phyloP scores from a whole-genome alignment of 345 rosid species.

The Populus ilicifolia region DNA sequence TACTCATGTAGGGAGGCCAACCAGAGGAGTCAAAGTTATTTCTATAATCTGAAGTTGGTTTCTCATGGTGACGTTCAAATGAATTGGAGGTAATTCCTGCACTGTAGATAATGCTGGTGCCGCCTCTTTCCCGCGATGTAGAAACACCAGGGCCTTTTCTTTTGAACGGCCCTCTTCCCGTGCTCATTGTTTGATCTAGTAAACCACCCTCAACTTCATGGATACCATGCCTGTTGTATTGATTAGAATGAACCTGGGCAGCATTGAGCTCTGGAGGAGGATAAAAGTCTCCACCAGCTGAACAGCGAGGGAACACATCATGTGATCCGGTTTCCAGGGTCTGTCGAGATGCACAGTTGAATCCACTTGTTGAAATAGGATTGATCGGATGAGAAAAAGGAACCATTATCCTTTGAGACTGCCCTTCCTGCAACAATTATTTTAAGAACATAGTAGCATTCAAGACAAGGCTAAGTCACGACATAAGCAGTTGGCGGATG shows the following conservation, averaged over 20 bases:
- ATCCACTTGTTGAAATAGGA: slow-evolving; percentile 12
- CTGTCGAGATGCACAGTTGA: slow-evolving; percentile 9
- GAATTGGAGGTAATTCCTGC: slow-evolving; percentile 34
- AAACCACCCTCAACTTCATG: slow-evolving; percentile 20
- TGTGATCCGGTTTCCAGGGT: slow-evolving; percentile 10
- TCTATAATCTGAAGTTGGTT: slow-evolving; percentile 17
- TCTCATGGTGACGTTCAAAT: slow-evolving; percentile 8
- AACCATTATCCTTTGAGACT: slow-evolving; percentile 20
- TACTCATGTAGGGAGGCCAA: slow-evolving; percentile 6
- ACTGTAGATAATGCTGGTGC: slow-evolving; percentile 12
- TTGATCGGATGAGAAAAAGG: slow-evolving; percentile 16
- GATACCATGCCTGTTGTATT: slow-evolving; percentile 1
- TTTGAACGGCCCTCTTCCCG: slow-evolving; percentile 23
- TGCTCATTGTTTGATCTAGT: slow-evolving; percentile 7
- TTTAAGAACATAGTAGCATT: not conserved
- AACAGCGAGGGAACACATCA: slow-evolving; percentile 13
- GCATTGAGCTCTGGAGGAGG: slow-evolving; percentile 18
- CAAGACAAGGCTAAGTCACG: not conserved
- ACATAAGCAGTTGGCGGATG: not conserved
- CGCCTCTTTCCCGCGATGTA: slow-evolving; percentile 15
- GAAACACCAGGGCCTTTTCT: slow-evolving; percentile 19
- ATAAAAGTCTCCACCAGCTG: slow-evolving; percentile 16
- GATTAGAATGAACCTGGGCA: slow-evolving; percentile 9
- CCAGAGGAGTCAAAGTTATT: slow-evolving; percentile 16
- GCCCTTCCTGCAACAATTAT: slow-evolving; percentile 22